These are phyloP conservation scores for Neurospora sp. DNA, from an alignment of 495 filamentous ascomycete genomes.

Conservation along the genomic window DNA sequence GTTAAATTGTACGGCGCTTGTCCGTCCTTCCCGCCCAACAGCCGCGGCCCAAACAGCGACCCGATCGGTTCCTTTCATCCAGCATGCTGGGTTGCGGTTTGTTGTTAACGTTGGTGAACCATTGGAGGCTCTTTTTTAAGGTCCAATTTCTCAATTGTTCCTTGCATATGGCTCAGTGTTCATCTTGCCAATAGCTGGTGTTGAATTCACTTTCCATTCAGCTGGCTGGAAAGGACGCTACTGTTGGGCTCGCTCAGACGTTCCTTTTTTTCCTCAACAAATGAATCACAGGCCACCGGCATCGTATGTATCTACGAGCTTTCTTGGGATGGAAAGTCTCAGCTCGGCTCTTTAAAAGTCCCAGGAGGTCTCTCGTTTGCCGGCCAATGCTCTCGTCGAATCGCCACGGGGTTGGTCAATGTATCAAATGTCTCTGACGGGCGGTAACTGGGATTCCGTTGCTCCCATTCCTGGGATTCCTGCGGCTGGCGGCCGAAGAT, in stretches of 20 bases:
- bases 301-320: not conserved
- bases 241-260: not conserved
- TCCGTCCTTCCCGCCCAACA: not conserved
- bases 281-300: not conserved
- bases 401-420: not conserved
- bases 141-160: not conserved
- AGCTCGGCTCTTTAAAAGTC: not conserved
- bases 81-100: not conserved
- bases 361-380: not conserved
- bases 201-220: not conserved
- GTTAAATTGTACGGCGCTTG: not conserved
- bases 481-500: not conserved
- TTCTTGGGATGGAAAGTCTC: not conserved
- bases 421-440: not conserved
- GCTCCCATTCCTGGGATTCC: not conserved
- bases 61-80: not conserved
- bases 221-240: not conserved
- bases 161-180: not conserved
- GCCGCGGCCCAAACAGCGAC: not conserved
- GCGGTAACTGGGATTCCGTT: not conserved
- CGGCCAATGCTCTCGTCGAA: not conserved
- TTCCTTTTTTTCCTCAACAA: not conserved
- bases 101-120: not conserved
- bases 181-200: not conserved
- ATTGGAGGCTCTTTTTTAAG: not conserved